phyloP scores from a whole-genome alignment of 2,329 filamentous ascomycete species.

The Fusarium sp. region DNA sequence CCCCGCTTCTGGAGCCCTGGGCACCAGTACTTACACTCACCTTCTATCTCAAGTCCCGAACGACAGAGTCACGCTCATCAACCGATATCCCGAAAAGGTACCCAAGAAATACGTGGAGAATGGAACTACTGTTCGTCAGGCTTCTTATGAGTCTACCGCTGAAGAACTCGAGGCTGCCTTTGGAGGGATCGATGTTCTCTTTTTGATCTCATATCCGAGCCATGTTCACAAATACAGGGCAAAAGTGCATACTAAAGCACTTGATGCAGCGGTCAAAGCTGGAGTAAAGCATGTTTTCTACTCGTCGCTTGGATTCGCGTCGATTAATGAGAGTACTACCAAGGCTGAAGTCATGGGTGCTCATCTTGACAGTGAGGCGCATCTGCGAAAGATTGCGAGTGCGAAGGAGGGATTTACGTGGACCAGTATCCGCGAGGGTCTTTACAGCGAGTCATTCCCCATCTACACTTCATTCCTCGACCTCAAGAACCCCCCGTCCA shows the following conservation, averaged over 20 bases:
- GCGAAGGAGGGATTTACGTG: neutral
- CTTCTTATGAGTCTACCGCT: conserved; percentile 20
- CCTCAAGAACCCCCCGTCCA: neutral
- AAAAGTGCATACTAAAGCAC: conserved; percentile 2
- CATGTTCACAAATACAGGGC: conserved; percentile 27
- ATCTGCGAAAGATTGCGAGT: neutral
- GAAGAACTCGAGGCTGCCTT: conserved; percentile 6
- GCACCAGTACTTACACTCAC: conserved; percentile 28
- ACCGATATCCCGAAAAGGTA: conserved; percentile 13
- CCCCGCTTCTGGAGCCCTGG: conserved; percentile 32
- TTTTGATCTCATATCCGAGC: conserved; percentile 33
- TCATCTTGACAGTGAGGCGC: conserved; percentile 24
- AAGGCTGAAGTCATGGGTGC: conserved; percentile 30
- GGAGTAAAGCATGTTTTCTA: conserved; percentile 29
- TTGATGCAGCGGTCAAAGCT: conserved; percentile 16
- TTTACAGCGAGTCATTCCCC: conserved; percentile 31
- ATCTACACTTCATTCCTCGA: conserved; percentile 31
- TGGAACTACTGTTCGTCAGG: neutral
- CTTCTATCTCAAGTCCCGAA: conserved; percentile 5
- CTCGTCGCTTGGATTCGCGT: conserved; percentile 23
- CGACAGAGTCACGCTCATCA: conserved; percentile 24
- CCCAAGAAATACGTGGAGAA: neutral
- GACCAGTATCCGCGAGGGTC: conserved; percentile 29
- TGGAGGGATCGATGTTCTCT: neutral
- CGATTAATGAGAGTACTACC: neutral